Conservation (phyloP, 495 filamentous ascomycete genomes). For the Hypoxylon perforatum region DNA sequence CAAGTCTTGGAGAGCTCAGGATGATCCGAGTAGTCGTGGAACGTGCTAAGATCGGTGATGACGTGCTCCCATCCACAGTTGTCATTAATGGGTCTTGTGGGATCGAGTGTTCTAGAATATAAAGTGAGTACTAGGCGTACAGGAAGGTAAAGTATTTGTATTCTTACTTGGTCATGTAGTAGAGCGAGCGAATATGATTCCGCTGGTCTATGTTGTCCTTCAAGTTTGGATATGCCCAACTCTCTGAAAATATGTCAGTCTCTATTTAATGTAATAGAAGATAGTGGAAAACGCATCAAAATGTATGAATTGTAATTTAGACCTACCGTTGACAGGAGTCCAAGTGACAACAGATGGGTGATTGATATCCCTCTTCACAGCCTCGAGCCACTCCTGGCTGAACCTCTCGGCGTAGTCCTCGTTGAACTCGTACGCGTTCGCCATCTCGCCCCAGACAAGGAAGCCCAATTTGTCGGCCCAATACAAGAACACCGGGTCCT, state of each 20-base stretch:
- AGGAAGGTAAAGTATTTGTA: neutral
- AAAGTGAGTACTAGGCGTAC: conserved; percentile 12
- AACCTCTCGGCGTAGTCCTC: conserved; percentile 63
- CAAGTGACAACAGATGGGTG: conserved; percentile 70
- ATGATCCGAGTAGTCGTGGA: conserved; percentile 69
- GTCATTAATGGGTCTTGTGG: conserved; percentile 69
- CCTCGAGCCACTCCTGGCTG: conserved; percentile 66
- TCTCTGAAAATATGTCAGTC: conserved; percentile 48
- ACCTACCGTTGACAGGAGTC: conserved; percentile 66
- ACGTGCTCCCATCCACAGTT: conserved; percentile 75
- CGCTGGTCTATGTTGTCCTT: conserved; percentile 64
- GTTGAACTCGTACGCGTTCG: conserved; percentile 60
- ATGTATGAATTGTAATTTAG: no score
- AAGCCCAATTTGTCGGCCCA: conserved; percentile 51
- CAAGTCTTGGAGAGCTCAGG: conserved; percentile 60
- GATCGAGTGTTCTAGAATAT: conserved; percentile 59
- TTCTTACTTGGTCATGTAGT: conserved; percentile 68
- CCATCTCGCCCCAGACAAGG: conserved; percentile 52
- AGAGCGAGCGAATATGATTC: conserved; percentile 67
- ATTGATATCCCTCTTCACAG: conserved; percentile 68
- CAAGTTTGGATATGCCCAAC: conserved; percentile 67
- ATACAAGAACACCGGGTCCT: conserved; percentile 50
- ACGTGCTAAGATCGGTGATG: conserved; percentile 67
- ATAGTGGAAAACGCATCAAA: neutral
- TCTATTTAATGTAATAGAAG: neutral